Evolutionary conservation across 768 basidiomycete species (phyloP).

Genomic region (Favolaschia claudopus): DNA sequence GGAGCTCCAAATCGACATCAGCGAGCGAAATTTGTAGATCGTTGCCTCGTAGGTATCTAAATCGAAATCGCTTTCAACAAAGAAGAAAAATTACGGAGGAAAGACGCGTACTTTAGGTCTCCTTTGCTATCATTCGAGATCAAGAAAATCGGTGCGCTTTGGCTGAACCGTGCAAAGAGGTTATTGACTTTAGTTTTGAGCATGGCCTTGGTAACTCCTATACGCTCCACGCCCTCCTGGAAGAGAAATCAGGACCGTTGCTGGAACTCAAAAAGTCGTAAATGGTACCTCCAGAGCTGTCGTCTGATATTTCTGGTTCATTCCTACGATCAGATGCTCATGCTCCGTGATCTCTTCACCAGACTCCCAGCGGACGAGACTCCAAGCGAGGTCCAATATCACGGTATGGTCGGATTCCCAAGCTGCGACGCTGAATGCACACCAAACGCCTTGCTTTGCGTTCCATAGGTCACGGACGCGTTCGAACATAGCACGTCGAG

Average conservation of each 20-base stretch:
- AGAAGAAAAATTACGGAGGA: not conserved
- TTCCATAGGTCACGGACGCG: constrained; percentile 57
- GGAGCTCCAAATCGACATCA: constrained; percentile 61
- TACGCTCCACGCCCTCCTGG: constrained; percentile 55
- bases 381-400: constrained; percentile 69
- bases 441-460: constrained; percentile 57
- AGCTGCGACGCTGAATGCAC: constrained; percentile 64
- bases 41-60: constrained; percentile 62
- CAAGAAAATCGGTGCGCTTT: constrained; percentile 56
- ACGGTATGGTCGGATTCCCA: constrained; percentile 64
- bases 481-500: constrained; percentile 62
- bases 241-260: not conserved
- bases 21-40: constrained; percentile 60
- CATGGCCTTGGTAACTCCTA: constrained; percentile 42
- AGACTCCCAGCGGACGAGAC: constrained; percentile 48
- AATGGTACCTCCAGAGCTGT: constrained; percentile 1
- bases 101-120: constrained; percentile 57
- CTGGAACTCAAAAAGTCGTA: not conserved
- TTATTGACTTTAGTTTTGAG: constrained; percentile 51
- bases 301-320: constrained; percentile 45
- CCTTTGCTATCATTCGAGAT: constrained; percentile 64
- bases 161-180: constrained; percentile 40
- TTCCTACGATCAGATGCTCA: constrained; percentile 56
- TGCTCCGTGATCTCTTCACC: constrained; percentile 48
- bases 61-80: not conserved